Evolutionary conservation across 208 protist species (phyloP).

Genomic region (Trypanosoma caninum): DNA sequence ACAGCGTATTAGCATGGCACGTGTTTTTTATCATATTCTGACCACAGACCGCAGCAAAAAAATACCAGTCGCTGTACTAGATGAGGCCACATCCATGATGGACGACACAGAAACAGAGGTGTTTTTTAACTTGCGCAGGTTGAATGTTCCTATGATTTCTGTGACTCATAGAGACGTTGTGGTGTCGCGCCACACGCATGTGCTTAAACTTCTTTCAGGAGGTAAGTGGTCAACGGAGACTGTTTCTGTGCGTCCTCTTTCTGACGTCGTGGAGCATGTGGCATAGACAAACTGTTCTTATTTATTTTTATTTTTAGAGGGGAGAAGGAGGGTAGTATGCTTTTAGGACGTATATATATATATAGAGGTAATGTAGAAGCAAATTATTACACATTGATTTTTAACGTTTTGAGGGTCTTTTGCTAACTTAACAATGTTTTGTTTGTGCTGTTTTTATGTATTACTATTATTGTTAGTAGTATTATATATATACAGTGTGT

Average conservation of each 20-base stretch:
- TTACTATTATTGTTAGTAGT: no score
- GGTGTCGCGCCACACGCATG: constrained; percentile 73
- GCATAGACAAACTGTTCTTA: no score
- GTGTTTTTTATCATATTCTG: constrained; percentile 83
- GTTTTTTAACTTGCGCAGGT: constrained; percentile 65
- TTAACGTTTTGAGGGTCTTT: no score
- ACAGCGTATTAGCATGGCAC: constrained; percentile 83
- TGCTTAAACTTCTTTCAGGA: constrained; percentile 44
- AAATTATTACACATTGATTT: no score
- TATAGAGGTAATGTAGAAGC: no score
- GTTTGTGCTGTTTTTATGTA: no score
- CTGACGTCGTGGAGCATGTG: no score
- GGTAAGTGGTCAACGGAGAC: constrained; percentile 53
- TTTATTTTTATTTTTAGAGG: no score
- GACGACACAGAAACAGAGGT: constrained; percentile 85
- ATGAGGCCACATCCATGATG: constrained; percentile 90
- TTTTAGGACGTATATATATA: no score
- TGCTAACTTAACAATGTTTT: no score
- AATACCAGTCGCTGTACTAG: constrained; percentile 66
- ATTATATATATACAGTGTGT: no score
- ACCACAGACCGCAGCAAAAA: constrained; percentile 48
- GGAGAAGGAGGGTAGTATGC: no score
- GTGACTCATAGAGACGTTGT: constrained; percentile 82
- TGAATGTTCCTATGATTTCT: constrained; percentile 76
- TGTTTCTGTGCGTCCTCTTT: constrained; percentile 36